Evolutionary conservation across 306 rosid species (phyloP), one percentile per base, ranked within the genome.

Genomic region (Argentina anserina): DNA sequence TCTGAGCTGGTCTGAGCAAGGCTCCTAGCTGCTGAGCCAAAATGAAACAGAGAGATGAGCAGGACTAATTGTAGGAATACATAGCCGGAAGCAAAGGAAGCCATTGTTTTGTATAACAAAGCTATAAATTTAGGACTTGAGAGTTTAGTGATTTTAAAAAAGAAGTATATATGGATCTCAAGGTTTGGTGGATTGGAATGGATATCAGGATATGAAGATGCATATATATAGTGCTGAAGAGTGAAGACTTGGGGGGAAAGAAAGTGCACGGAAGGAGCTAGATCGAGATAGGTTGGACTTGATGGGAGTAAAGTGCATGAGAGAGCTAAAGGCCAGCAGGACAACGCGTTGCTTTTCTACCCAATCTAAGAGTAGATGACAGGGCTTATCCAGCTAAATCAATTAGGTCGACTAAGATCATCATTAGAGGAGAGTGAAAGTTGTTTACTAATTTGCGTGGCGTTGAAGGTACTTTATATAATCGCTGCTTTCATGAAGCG

Each of bases 11-110:
- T 69, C 12, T 67, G 66, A 7, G 80, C 10, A 31, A 86, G 86
- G 56, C 4, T 85, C 37, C 92, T 82, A 4, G 92, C 84, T 2
- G 84, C 89, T 25, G 81, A 82, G 65, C 47, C 55, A 9, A 78
- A 79, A 37, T 82, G 78, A 50, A 88, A 23, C 1, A 82, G 41
- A 20, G 86, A 28, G 37, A 17, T 76, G 1, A 78, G 23, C 9
- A 85, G 69, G 47, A 75, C 8, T 5, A 85, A 25, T 0, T 28
- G 49, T 3, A 74, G 70, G 33, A 78, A 37, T 11, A 50, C 7
- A 37, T 4, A 15, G 0, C 28, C 6, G 59, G 37, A 70, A 9
- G 6, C 46, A 20, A 65, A 45, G 7, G 26, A 0, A 20, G 56
- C 26, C 89, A 86, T 86, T n/a, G 43, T 23, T 18, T 21, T n/a